These are phyloP conservation scores for Lentinula sp. DNA, from an alignment of 768 basidiomycete species.

Conservation along the genomic window DNA sequence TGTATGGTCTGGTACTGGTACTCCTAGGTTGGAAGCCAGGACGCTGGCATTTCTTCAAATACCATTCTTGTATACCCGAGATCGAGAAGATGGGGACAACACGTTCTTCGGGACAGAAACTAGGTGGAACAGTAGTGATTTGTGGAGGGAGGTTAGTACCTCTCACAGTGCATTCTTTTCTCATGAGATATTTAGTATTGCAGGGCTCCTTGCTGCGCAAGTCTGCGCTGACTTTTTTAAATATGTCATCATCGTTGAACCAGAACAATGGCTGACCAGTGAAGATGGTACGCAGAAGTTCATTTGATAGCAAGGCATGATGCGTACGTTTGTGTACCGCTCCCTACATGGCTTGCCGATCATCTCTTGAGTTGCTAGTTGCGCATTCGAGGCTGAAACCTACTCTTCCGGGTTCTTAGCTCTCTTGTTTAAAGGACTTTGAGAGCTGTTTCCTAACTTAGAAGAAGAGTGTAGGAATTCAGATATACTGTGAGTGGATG, in stretches of 20 bases:
- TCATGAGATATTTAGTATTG: slow-evolving; percentile 11
- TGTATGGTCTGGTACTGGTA: neutral
- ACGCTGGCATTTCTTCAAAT: neutral
- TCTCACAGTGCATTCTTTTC: neutral
- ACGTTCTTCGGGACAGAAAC: neutral
- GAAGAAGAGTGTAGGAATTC: slow-evolving; percentile 8
- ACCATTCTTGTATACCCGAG: neutral
- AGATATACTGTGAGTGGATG: slow-evolving; percentile 12
- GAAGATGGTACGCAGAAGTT: slow-evolving; percentile 5
- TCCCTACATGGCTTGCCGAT: slow-evolving; percentile 7
- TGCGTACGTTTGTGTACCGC: too few species aligned
- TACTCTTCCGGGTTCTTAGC: neutral
- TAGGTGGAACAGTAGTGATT: slow-evolving; percentile 17
- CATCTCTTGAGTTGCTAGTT: too few species aligned
- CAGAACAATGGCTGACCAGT: slow-evolving; percentile 15
- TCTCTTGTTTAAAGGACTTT: neutral
- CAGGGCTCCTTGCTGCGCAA: slow-evolving; percentile 18
- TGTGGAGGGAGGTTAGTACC: slow-evolving; percentile 17
- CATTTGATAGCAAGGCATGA: neutral
- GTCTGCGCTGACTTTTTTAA: slow-evolving; percentile 21
- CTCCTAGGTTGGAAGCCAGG: neutral
- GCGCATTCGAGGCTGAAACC: neutral
- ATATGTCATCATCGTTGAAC: slow-evolving; percentile 19
- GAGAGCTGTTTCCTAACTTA: slow-evolving; percentile 14
- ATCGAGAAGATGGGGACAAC: neutral